phyloP scores from a whole-genome alignment of 306 rosid genomes.

The Prunus dulcis region DNA sequence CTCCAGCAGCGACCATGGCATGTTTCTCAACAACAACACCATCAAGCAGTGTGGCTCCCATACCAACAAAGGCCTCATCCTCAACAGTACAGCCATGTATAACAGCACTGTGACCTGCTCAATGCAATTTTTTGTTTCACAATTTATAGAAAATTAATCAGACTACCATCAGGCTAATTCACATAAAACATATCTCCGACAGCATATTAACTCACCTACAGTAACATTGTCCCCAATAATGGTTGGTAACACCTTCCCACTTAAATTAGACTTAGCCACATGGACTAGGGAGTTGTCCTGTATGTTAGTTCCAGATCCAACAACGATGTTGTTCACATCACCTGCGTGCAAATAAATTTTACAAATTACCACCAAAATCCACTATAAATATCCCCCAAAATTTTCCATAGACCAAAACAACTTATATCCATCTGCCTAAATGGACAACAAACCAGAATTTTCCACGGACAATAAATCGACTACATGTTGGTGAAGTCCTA shows the following conservation, averaged over 20 bases:
- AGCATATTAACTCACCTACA: slow-evolving; percentile 62
- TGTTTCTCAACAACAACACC: slow-evolving; percentile 85
- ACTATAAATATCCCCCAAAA: neutral
- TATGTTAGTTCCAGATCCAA: slow-evolving; percentile 88
- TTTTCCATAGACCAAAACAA: neutral
- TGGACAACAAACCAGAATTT: neutral
- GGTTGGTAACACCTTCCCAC: slow-evolving; percentile 89
- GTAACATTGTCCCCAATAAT: slow-evolving; percentile 89
- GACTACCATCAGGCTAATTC: slow-evolving; percentile 8
- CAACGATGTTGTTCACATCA: slow-evolving; percentile 80
- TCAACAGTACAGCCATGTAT: slow-evolving; percentile 91
- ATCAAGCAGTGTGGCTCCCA: slow-evolving; percentile 93
- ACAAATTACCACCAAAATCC: neutral
- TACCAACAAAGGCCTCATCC: slow-evolving; percentile 98
- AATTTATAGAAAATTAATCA: slow-evolving; percentile 7
- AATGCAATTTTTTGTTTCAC: slow-evolving; percentile 17
- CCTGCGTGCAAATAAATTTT: slow-evolving; percentile 33
- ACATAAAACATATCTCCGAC: neutral
- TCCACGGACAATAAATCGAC: neutral
- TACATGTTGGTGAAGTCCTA: neutral
- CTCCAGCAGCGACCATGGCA: slow-evolving; percentile 95
- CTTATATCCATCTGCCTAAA: neutral
- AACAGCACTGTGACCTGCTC: slow-evolving; percentile 86
- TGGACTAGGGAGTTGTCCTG: slow-evolving; percentile 96
- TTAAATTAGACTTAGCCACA: slow-evolving; percentile 80